Base-by-base conservation (phyloP, 1,139 yeast genomes). In the Blastobotrys indianensis region DNA sequence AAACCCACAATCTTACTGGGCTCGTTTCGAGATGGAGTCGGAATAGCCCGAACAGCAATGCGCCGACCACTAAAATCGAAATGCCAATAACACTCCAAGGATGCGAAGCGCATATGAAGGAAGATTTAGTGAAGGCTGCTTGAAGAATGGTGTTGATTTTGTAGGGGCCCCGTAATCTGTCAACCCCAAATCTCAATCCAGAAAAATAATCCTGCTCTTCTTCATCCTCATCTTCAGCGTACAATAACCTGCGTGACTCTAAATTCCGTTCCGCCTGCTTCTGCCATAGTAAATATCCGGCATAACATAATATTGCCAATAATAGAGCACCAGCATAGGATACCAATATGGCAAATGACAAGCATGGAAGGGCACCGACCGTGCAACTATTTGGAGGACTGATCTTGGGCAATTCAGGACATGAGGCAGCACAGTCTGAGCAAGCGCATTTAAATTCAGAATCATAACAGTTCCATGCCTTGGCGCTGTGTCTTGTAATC, bases 1-100 rank as follows among this genome's bases (percentile, higher is more conserved):
- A 82, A 0, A 92, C 97, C 98, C 98, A 92, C 34, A 92, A 68
- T 51, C 80, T 77, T 1, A 85, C 77, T 0, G 97, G 97, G 55
- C 84, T 72, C 1, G 80, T 80, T 60, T 90, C 97, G 30, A 90
- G 69, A 37, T 78, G 66, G 49, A 82, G 69, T 41, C 67, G 66
- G 7, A 65, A 54, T 42, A 82, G 65, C 6, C 90, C 87, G 0
- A 75, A 57, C 0, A 85, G 74, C 30, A 82, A 63, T 1, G 75
- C 39, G 0, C 71, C 53, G 0, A 80, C 71, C 0, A 78, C 43
- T 0, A 74, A 30, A 1, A 80, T 51, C 3, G 83, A 66, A 0
- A 67, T 35, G 0, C 72, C 63, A 16, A 86, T 74, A 0, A 82
- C 79, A 0, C 69, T 59, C 4, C 71, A 72, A 0, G 96, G 94